Base-by-base conservation (phyloP, 2,329 filamentous ascomycete genomes). In the Fusarium humuli region DNA sequence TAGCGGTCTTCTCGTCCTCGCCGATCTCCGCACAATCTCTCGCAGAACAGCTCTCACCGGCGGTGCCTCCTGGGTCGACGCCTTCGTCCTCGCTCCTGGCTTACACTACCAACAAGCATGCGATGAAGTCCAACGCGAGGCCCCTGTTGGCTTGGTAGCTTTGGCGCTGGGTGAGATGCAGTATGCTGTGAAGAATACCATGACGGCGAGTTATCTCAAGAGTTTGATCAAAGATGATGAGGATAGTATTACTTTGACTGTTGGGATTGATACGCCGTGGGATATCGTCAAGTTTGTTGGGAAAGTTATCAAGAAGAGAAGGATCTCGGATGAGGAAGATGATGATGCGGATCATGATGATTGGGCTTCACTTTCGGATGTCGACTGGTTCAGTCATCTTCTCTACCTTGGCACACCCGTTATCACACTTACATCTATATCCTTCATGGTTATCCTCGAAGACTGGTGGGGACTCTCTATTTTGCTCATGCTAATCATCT, bases 71-170 rank as follows among this genome's bases (percentile, higher is more conserved):
- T 86, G 85, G 80, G 78, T 88, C 1, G 88, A 90, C 74, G 80
- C 80, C 10, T 80, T 91, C 13, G 80, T 90, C 14, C 81, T 91
- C 5, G 87, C 86, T 3, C 88, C 88, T 0, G 88, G 89, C 0
- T 74, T 90, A 53, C 89, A 91, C 76, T 86, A 85, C 69, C 87
- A 90, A 70, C 87, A 90, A 70, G 82, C 84, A 6, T 87, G 87
- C 12, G 81, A 86, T 14, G 81, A 83, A 1, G 77, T 90, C 18
- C 81, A 81, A 62, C 77, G 81, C 5, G 82, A 84, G 40, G 65
- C 68, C 0, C 69, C 56, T 76, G 79, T 37, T 4, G 81, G 81
- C 22, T 78, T 79, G 7, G 67, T 77, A 5, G 75, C 76, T 2
- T 29, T 72, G 8, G 61, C 79, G 16, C 32, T 69, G 2, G 57